Conservation (phyloP, 2,329 filamentous ascomycete genomes). For the Colletotrichum sp. region DNA sequence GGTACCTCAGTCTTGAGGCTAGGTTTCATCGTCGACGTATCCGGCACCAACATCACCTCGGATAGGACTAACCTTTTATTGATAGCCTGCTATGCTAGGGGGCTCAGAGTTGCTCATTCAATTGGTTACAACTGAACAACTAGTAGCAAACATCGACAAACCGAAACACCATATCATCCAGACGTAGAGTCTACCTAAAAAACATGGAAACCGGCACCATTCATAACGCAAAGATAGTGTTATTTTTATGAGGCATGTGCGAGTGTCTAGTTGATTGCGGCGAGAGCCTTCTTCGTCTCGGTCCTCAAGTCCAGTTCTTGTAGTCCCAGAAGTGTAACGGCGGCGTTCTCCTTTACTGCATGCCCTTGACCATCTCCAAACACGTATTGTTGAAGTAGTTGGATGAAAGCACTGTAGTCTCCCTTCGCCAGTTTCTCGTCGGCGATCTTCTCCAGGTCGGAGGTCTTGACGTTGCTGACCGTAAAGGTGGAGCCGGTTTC, state of each 20-base stretch:
- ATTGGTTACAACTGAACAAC: too few relatives aligned
- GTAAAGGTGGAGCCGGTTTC: constrained; percentile 56
- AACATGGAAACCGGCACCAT: not conserved
- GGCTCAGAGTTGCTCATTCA: too few relatives aligned
- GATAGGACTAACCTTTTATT: too few relatives aligned
- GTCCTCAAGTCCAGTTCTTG: constrained; percentile 12
- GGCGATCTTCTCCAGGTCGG: constrained; percentile 40
- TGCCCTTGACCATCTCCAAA: constrained; percentile 12
- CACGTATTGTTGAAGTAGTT: constrained; percentile 8
- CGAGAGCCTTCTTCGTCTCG: not conserved
- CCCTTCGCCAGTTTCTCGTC: constrained; percentile 45
- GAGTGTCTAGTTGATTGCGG: not conserved
- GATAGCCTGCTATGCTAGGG: too few relatives aligned
- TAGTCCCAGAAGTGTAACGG: constrained; percentile 10
- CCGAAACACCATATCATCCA: too few relatives aligned
- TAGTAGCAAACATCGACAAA: too few relatives aligned
- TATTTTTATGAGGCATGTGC: not conserved
- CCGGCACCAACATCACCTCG: too few relatives aligned
- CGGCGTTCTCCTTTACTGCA: constrained; percentile 12
- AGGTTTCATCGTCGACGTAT: too few relatives aligned
- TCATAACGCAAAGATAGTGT: accelerated
- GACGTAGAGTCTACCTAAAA: not conserved
- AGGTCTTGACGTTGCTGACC: constrained; percentile 40
- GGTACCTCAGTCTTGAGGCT: too few relatives aligned
- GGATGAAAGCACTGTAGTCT: constrained; percentile 30